Percentiles rank a stretch among this genome's conserved stretches.
phyloP scores from a whole-genome alignment of 2,329 filamentous ascomycete genomes.

The Fusarium mangiferae region DNA sequence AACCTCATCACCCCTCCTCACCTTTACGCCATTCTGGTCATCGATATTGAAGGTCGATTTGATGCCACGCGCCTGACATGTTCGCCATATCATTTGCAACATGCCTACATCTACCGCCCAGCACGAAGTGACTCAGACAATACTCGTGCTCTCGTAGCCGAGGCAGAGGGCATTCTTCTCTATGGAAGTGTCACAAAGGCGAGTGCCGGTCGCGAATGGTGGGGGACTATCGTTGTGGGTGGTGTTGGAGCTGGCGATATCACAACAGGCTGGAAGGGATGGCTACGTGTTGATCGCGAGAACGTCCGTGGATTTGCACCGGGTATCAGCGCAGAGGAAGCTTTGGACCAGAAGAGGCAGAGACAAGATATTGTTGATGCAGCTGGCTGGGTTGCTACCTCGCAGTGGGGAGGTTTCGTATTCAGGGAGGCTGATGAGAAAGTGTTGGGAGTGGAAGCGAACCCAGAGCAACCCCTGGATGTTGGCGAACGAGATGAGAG shows the following conservation, averaged over 20 bases:
- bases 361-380: constrained; percentile 54
- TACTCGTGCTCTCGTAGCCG: constrained; percentile 51
- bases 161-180: constrained; percentile 60
- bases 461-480: background rate
- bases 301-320: constrained; percentile 52
- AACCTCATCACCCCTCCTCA: constrained; percentile 61
- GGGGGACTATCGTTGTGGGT: constrained; percentile 67
- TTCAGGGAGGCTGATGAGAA: constrained; percentile 47
- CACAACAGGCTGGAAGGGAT: constrained; percentile 56
- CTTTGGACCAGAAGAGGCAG: constrained; percentile 52
- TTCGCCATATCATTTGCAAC: constrained; percentile 53
- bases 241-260: constrained; percentile 50
- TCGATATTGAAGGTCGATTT: constrained; percentile 67
- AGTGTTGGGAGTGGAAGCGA: background rate
- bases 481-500: background rate
- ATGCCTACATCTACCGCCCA: constrained; percentile 62
- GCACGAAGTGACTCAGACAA: constrained; percentile 43
- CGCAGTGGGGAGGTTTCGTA: constrained; percentile 61
- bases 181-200: constrained; percentile 55
- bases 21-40: constrained; percentile 60
- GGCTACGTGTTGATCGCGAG: constrained; percentile 62
- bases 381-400: constrained; percentile 59
- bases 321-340: constrained; percentile 57
- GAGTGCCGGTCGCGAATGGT: constrained; percentile 62
- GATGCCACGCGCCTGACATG: constrained; percentile 60